A percentile compares a stretch with the other conserved stretches of the same genome.
Evolutionary conservation across 306 rosid species (phyloP).

Genomic region (Glycine tomentella): DNA sequence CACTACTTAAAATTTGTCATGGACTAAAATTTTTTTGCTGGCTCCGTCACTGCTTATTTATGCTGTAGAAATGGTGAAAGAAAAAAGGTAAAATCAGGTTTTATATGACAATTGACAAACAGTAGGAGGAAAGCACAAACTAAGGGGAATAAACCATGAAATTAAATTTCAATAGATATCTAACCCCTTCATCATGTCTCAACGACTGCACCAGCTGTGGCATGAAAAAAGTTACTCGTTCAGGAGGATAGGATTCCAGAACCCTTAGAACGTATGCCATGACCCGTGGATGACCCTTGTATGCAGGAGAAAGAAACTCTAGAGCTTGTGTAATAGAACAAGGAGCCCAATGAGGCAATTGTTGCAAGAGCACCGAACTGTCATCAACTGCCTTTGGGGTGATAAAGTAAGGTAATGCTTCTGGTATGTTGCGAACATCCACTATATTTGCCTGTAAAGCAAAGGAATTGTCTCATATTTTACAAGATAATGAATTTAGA

Average conservation of each 20-base stretch:
- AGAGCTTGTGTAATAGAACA: conserved; percentile 97
- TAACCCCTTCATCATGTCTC: conserved; percentile 94
- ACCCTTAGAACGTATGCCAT: conserved; percentile 99
- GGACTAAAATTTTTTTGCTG: too few relatives aligned
- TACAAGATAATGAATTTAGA: conserved; percentile 39
- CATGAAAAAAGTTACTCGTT: conserved; percentile 93
- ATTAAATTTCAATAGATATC: conserved; percentile 49
- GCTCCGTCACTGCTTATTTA: too few relatives aligned
- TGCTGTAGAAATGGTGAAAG: not conserved
- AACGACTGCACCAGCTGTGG: conserved; percentile 97
- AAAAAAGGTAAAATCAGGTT: conserved; percentile 26
- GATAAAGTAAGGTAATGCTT: conserved; percentile 94
- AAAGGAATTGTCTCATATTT: conserved; percentile 38
- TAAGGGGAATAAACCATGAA: conserved; percentile 25
- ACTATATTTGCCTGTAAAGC: conserved; percentile 76
- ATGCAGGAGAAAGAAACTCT: conserved; percentile 93
- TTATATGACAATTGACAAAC: conserved; percentile 8
- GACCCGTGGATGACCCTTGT: conserved; percentile 96
- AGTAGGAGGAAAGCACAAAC: conserved; percentile 35
- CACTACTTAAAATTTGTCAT: too few relatives aligned
- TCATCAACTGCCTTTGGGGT: conserved; percentile 94
- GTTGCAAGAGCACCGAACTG: conserved; percentile 89
- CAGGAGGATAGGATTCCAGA: conserved; percentile 96
- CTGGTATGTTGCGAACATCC: conserved; percentile 88
- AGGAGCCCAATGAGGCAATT: conserved; percentile 99